A percentile compares a stretch with the other conserved stretches of the same genome.
Conservation (phyloP, 1,284 basidiomycete species). For the Paramarasmius palmivorus region DNA sequence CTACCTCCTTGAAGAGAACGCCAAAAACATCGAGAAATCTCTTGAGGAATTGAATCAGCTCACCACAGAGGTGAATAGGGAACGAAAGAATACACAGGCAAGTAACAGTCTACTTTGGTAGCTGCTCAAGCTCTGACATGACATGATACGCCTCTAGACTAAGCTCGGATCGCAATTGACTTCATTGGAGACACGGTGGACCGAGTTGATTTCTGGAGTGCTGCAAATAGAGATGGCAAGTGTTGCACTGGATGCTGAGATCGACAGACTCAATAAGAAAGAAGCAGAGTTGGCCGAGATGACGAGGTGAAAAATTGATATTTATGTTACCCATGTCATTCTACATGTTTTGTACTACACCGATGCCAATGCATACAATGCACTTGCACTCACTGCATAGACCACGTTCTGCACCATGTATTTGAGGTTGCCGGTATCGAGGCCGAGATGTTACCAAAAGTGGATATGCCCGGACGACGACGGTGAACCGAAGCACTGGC, state of each 20-base stretch:
- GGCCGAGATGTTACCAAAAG: background rate
- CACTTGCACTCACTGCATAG: no score
- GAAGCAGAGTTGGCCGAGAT: constrained; percentile 61
- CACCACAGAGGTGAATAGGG: constrained; percentile 82
- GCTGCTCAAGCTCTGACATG: background rate
- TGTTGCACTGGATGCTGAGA: constrained; percentile 75
- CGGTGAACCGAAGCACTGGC: background rate
- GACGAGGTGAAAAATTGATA: background rate
- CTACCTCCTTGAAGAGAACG: constrained; percentile 80
- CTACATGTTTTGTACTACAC: no score
- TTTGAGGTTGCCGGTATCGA: no score
- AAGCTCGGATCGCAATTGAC: constrained; percentile 76
- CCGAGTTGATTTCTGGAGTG: constrained; percentile 83
- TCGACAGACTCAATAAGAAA: constrained; percentile 54
- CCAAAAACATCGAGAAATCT: constrained; percentile 71
- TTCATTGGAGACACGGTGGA: constrained; percentile 85
- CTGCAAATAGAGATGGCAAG: constrained; percentile 94
- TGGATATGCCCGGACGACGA: background rate
- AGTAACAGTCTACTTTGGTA: constrained; percentile 17
- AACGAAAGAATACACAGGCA: constrained; percentile 84
- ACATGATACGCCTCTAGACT: constrained; percentile 43
- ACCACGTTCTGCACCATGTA: no score
- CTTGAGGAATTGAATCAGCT: constrained; percentile 74
- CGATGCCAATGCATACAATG: no score
- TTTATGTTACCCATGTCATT: no score